Base-by-base conservation (phyloP, 2,329 filamentous ascomycete species). In the Beauveria caledonica region DNA sequence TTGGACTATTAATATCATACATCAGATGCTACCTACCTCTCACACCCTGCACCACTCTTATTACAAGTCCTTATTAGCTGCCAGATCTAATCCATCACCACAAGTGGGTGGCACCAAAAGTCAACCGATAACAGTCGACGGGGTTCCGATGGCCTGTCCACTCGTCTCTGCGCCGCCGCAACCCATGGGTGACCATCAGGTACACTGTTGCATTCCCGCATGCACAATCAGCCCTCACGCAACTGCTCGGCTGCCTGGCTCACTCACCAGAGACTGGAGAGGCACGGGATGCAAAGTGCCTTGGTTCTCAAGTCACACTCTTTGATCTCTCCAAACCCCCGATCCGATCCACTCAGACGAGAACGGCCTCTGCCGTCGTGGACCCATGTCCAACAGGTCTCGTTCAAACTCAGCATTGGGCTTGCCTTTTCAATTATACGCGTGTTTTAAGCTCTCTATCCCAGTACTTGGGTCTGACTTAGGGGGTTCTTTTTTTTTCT, bases 271-370 rank as follows among this genome's bases (percentile, higher is more conserved):
- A 33, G 10, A 11, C 10, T 33, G 33, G 11, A 36, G 29, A 33
- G 33, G 33, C 39, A 55, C 40, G 40, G 52, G 52, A 44, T 45
- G n/a, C 51, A 13, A 33, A 19, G 11, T 13, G 25, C 29, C 48
- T 59, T 36, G 10, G 11, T 39, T 45, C 17, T 19, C 56, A 44
- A 51, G 23, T 59, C 57, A 53, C 57, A 51, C 46, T 53, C 27
- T 59, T 23, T 21, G 39, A 46, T 44, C 57, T 59, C 49, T 36
- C 40, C 15, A 52, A n/a, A 17, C 23, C 21, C 23, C 6, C 57
- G 57, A 52, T 52, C 36, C 48, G 57, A 59, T 53, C 57, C 57
- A 59, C 40, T 36, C 39, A 46, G n/a, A 15, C 46, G 29, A 39
- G 19, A 25, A 15, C 7, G 15, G 7, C 27, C 1, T 17, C 42